Evolutionary conservation across 257 asterid genomes (phyloP), one percentile per base, ranked within the genome.

Genomic region (Scutellaria baicalensis): DNA sequence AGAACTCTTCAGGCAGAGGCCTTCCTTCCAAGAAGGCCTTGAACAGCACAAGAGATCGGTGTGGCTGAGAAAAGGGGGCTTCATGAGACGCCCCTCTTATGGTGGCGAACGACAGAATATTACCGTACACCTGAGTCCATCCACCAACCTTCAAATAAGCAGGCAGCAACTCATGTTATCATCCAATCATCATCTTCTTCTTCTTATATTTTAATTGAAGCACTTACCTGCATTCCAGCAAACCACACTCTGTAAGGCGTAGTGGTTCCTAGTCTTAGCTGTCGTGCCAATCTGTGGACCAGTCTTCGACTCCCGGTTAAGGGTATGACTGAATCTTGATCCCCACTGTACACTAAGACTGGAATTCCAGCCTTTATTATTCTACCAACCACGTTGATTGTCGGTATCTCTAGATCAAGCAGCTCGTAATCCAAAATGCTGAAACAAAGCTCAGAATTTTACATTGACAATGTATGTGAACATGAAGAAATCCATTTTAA

Each of bases 241-340:
- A 90, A 85, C 96, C 95, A 90, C 31, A 86, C 95, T 67, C 95
- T 65, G 58, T 90, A 88, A 21, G 96, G 85, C 35, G 84, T 77
- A 18, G 73, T 85, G 3, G 93, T 79, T 23, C 48, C 79, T 56
- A 90, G 52, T 77, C 70, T 70, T 10, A 90, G 43, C 59, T 75
- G 59, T 12, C 79, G 64, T 3, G 95, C 95, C 44, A 89, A 78
- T 35, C 74, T 70, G 59, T 84, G 89, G 39, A 88, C 93, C 62
- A 88, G 75, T 60, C 69, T 83, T 27, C 96, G 86, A 23, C 87
- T 90, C 51, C 96, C 96, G 0, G 95, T 90, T 40, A 90, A 74
- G 20, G 96, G 96, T 63, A 89, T 81, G 44, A 89, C 96, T 7
- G 96, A 89, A 79, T 89, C 96, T 78, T 90, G 96, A 85, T 90